Conservation (phyloP, 495 filamentous ascomycete species). For the Talaromyces ruber region DNA sequence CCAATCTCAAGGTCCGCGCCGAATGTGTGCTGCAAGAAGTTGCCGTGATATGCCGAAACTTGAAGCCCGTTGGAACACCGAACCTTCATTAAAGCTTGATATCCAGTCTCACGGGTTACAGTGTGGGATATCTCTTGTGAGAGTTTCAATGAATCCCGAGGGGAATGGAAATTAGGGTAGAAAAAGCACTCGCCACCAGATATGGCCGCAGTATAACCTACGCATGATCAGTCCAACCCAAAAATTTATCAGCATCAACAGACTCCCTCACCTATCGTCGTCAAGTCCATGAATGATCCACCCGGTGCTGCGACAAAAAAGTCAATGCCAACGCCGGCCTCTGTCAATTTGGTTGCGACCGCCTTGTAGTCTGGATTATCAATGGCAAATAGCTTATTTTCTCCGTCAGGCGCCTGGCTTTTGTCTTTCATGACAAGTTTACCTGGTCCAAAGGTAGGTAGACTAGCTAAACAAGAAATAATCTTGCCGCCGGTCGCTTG, state of each 20-base stretch:
- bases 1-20: slow-evolving; percentile 95
- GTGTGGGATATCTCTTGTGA: slow-evolving; percentile 78
- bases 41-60: slow-evolving; percentile 87
- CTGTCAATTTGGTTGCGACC: slow-evolving; percentile 77
- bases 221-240: neutral
- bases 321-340: slow-evolving; percentile 79
- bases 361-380: slow-evolving; percentile 82
- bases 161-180: slow-evolving; percentile 90
- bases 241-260: neutral
- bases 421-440: slow-evolving; percentile 79
- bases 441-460: slow-evolving; percentile 88
- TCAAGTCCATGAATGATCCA: slow-evolving; percentile 87
- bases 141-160: slow-evolving; percentile 77
- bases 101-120: slow-evolving; percentile 87
- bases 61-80: slow-evolving; percentile 95
- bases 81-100: slow-evolving; percentile 97
- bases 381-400: slow-evolving; percentile 85
- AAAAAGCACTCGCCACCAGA: slow-evolving; percentile 92
- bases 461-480: slow-evolving; percentile 70
- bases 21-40: slow-evolving; percentile 91
- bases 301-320: slow-evolving; percentile 89
- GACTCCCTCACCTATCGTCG: slow-evolving; percentile 69
- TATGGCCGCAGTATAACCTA: slow-evolving; percentile 57
- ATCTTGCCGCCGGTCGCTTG: slow-evolving; percentile 87
- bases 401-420: slow-evolving; percentile 75